Conservation (phyloP, 148 eudicot genomes). For the Fagopyrum esculentum region DNA sequence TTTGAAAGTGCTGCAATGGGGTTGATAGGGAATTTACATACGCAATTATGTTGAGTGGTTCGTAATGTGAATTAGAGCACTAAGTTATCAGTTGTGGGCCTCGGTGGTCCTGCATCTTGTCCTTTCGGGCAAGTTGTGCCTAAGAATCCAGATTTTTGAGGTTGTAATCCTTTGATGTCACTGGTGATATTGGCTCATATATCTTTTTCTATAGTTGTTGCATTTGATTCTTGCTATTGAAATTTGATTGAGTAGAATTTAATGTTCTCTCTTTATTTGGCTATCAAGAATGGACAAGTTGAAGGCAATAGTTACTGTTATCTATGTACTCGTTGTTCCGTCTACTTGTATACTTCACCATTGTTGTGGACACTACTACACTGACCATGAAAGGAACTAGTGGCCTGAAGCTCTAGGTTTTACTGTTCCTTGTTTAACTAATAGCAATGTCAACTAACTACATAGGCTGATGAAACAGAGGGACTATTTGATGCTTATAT, state of each 20-base stretch:
- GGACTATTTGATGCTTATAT: background rate
- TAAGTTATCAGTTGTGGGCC: background rate
- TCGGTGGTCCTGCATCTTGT: constrained; percentile 11
- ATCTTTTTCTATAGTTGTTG: constrained; percentile 4
- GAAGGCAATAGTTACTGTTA: background rate
- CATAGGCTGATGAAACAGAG: background rate
- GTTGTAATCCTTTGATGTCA: constrained; percentile 6
- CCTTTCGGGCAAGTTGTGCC: background rate
- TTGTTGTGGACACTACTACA: background rate
- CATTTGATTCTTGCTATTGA: constrained; percentile 10
- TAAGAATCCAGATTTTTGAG: background rate
- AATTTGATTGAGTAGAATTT: constrained; percentile 8
- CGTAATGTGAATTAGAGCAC: background rate
- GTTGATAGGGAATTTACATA: constrained; percentile 5
- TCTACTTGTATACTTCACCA: background rate
- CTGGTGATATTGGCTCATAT: background rate
- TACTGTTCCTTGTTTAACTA: background rate
- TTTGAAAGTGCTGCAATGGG: background rate
- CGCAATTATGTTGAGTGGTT: background rate
- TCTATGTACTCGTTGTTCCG: background rate
- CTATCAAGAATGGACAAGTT: background rate
- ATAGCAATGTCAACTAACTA: background rate
- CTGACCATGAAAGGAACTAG: constrained; percentile 2
- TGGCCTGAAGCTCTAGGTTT: background rate
- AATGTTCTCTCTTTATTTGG: background rate